Base-by-base conservation (phyloP, 768 basidiomycete genomes). In the Lactarius akahatsu region DNA sequence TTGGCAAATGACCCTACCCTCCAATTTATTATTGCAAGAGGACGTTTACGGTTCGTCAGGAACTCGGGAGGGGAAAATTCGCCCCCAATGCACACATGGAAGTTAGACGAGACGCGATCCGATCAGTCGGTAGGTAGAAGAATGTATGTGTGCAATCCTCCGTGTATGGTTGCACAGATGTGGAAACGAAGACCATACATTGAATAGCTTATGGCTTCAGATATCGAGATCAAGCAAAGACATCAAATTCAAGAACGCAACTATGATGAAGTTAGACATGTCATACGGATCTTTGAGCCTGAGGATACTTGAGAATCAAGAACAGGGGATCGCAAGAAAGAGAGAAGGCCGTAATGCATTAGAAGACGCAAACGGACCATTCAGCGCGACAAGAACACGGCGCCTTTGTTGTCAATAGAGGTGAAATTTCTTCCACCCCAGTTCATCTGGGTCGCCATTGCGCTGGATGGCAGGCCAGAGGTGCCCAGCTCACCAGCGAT, bases 401-500 rank as follows among this genome's bases (percentile, higher is more conserved):
- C 61, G 13, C 41, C 56, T 20, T 55, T 36, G 57, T 90, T 90
- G 6, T 72, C 73, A 54, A 91, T 78, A n/a, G 84, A n/a, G 1
- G 85, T 87, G 65, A 84, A 89, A 56, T 70, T 73, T 0, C 75
- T 73, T 8, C 71, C 80, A 1, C 76, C 77, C 47, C 74, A 72
- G 3, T 78, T 81, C 34, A 63, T 73, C 71, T 81, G 79, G 16
- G 75, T 75, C 3, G 86, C 81, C 1, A 76, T 72, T 0, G 79
- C 81, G 23, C 73, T 74, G 20, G 81, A 52, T 0, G 85, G 82
- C 11, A 91, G 76, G 1, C 70, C 76, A 0, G 80, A 73, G 0
- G 84, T 82, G 1, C 89, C 88, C 2, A 87, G 74, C 18, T 74
- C 76, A 1, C 88, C 88, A 1, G 85, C 88, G 30, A 78, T 71